Base-by-base conservation (phyloP, 768 basidiomycete species). In the Cubamyces lactineus region DNA sequence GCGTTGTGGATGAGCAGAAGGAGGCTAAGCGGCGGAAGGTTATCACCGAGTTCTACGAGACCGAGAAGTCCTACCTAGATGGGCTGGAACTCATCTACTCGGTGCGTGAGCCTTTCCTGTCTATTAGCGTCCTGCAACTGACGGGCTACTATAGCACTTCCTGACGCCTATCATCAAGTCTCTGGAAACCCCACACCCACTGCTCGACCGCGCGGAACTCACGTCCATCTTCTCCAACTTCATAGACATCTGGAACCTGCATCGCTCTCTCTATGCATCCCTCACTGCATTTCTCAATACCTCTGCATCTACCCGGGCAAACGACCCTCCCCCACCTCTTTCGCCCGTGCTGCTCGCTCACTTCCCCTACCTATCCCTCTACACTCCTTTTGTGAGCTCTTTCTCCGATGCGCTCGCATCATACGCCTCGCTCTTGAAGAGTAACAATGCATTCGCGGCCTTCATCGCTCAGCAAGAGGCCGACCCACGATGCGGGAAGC, bases 231-330 rank as follows among this genome's bases (percentile, higher is more conserved):
- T 95, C 74, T 89, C 89, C 64, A 94, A 94, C 73, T 93, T 94
- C 65, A 87, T 93, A 70, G 92, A 94, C 73, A 94, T 95, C 38
- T 93, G 89, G 92, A 94, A 92, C 68, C 80, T 92, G 45, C 91
- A 93, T 74, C 88, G 84, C 53, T 84, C 88, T 2, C 88, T 93
- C 74, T 85, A 86, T 60, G 77, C 82, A 6, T 82, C 86, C 2
- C 79, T 93, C 28, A 79, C 83, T 8, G 73, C 75, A 43, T 77
- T 83, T 51, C 67, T 80, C 60, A 80, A 66, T 66, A 60, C 74
- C 61, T 67, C 72, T 53, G 49, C 70, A 11, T 61, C 64, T 26
- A 15, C 63, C 60, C 49, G 57, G n/a, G 30, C 52, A 1, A 50
- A 59, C 7, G 70, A 72, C 42, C 70, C 74, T 11, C 78, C 75